phyloP scores from a whole-genome alignment of 148 eudicot species.

The Chenopodium berlandieri region DNA sequence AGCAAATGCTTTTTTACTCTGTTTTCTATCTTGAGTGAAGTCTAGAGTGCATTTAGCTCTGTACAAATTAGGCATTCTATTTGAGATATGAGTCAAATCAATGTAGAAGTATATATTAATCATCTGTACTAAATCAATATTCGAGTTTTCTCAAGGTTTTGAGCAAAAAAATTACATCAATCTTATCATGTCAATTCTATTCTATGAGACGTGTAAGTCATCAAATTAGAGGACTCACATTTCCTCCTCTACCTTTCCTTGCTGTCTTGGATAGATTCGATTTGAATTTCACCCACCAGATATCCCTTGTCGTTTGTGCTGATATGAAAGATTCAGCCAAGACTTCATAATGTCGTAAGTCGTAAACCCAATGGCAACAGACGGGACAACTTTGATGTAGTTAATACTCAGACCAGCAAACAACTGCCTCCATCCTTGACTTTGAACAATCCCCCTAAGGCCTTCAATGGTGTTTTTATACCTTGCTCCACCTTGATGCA shows the following conservation, averaged over 20 bases:
- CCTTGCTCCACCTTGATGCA: conserved; percentile 42
- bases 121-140: conserved; percentile 14
- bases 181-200: background rate
- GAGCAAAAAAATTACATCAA: conserved; percentile 18
- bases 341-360: conserved; percentile 78
- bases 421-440: conserved; percentile 77
- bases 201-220: conserved; percentile 7
- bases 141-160: conserved; percentile 4
- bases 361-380: conserved; percentile 82
- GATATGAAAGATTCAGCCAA: conserved; percentile 56
- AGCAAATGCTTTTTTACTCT: conserved; percentile 5
- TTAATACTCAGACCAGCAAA: conserved; percentile 86
- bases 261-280: background rate
- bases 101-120: conserved; percentile 23
- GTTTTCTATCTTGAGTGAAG: conserved; percentile 4
- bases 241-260: conserved; percentile 3
- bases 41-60: conserved; percentile 17
- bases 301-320: conserved; percentile 39
- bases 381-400: conserved; percentile 79
- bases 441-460: conserved; percentile 40
- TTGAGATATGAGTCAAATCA: conserved; percentile 20
- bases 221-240: conserved; percentile 16
- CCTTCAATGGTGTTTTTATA: conserved; percentile 60
- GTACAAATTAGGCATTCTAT: conserved; percentile 30
- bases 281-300: conserved; percentile 27